Evolutionary conservation across 208 protist species (phyloP), one percentile per base, ranked within the genome.

Genomic region (Lotmaria passim): DNA sequence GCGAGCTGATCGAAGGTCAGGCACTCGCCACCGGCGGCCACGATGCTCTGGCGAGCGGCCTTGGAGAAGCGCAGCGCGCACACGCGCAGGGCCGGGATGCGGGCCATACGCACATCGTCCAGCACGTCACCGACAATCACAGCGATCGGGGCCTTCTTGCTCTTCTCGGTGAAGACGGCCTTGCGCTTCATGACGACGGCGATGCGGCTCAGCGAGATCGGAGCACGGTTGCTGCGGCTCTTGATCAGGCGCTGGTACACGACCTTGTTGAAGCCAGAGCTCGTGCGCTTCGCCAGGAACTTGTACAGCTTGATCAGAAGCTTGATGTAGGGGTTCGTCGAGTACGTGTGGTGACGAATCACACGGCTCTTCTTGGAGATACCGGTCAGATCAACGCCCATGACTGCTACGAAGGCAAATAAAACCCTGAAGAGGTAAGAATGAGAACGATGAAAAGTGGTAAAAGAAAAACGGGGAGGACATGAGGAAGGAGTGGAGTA

Each of bases 241-340:
- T 98, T 98, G 66, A 97, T 93, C 60, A 99, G 95, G 74, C 93
- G 88, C 85, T 93, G 83, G 62, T 99, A 94, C 33, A 99, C 87
- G 39, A 97, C 78, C 75, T 98, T 97, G 97, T 99, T 99, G 96
- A 99, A 99, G 50, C 96, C 80, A 48, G 95, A 95, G 75, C 93
- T 97, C 26, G 99, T 99, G 78, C 98, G 96, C 77, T 99, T 95
- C 23, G 98, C 93, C 46, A 99, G 94, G 94, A 99, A 99, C 75
- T 98, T 96, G 94, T 99, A 99, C 60, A 99, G 95, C 95, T 99
- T 99, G 72, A 99, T 97, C 51, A 99, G 93, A 38, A 99, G 94
- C 71, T 93, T 89, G 71, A 99, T 86, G 96, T 99, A 99, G 38
- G 97, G 91, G 82, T 99, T 98, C 75, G 98, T 84, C 69, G 87